A percentile compares a stretch with the other conserved stretches of the same genome.
Evolutionary conservation across 306 rosid species (phyloP).

Genomic region (Gillenia trifoliata): DNA sequence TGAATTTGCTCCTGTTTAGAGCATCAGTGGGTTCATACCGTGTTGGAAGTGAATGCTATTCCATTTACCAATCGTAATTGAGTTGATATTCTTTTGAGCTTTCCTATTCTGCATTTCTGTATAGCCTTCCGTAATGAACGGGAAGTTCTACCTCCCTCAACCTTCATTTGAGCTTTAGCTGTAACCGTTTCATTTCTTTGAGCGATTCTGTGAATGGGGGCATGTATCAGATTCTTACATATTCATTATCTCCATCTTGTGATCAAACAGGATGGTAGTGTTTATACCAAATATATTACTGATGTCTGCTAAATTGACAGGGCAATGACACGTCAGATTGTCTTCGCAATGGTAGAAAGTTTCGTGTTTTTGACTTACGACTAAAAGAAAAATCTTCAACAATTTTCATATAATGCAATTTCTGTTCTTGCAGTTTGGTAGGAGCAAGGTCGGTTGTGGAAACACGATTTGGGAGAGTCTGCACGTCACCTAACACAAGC

Average conservation of each 20-base stretch:
- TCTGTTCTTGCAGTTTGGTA: constrained; percentile 1
- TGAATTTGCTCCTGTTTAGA: neutral
- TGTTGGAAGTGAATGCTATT: neutral
- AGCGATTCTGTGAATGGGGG: neutral
- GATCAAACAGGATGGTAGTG: neutral
- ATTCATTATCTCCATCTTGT: neutral
- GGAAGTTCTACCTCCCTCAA: neutral
- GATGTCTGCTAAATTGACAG: neutral
- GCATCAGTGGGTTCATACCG: neutral
- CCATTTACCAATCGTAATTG: neutral
- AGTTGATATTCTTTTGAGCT: neutral
- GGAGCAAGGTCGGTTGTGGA: constrained; percentile 28
- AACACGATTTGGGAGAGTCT: constrained; percentile 8
- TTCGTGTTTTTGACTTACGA: no score
- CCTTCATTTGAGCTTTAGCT: no score
- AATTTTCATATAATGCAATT: neutral
- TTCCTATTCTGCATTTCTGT: neutral
- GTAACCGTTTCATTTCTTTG: neutral
- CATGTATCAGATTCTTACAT: neutral
- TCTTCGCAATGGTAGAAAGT: no score
- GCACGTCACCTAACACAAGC: constrained; percentile 53
- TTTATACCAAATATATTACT: no score
- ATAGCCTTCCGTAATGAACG: neutral
- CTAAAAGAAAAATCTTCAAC: neutral
- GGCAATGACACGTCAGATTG: neutral